Base-by-base conservation (phyloP, 495 filamentous ascomycete species). In the Astrothelium macrocarpum region DNA sequence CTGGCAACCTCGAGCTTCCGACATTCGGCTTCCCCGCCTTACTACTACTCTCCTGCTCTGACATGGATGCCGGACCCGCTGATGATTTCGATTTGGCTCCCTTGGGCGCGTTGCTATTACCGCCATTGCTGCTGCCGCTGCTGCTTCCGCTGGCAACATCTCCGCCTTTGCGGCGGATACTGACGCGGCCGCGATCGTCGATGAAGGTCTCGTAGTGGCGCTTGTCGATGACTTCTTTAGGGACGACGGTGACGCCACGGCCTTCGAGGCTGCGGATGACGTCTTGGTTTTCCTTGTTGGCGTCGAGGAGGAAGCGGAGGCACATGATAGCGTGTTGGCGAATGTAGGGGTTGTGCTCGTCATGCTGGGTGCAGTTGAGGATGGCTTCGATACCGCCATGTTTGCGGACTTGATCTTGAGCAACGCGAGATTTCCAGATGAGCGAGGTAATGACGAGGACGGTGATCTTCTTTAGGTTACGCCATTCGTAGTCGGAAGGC, bases 291-390 rank as follows among this genome's bases (percentile, higher is more conserved):
- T 89, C 88, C 9, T 82, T 80, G 62, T 87, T 93, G 2, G 89
- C 89, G 70, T 97, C 91, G 71, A 95, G 83, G 59, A 94, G 75
- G 77, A 91, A 96, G 69, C 92, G 90, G 49, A 97, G 78, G 64
- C 89, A 91, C 78, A 97, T 89, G 62, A 93, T 89, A 2, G 90
- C 91, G 68, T 94, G 90, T 71, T 97, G 91, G 65, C 90, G 85
- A 63, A 93, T 90, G 67, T 90, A 95, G 1, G 89, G 88, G 69
- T 96, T 95, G 72, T 95, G 84, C 58, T 88, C 88, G 68, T 97
- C 91, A 64, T 88, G 90, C 42, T 82, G 81, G 66, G 89, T 95
- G 76, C 91, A 97, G 66, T 85, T 86, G 2, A 97, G 81, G n/a
- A 97, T 81, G 10, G 84, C 83, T 66, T 94, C 87, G 34, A 97